Conservation (phyloP, 1,139 yeast species). For the Yamadazyma dendronema region DNA sequence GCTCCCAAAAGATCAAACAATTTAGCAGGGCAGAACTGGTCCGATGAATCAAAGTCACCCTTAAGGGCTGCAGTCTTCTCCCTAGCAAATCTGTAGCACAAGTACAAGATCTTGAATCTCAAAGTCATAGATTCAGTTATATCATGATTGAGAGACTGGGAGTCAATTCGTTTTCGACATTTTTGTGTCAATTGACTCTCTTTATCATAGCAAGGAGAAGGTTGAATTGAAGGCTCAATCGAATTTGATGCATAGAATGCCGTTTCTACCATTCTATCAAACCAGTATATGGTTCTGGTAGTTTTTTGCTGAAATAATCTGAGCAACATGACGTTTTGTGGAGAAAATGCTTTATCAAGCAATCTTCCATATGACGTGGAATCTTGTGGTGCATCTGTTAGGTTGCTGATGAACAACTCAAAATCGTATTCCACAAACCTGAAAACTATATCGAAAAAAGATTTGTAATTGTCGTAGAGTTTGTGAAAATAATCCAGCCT, state of each 20-base stretch:
- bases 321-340: slow-evolving; percentile 2
- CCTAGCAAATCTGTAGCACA: slow-evolving; percentile 20
- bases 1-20: slow-evolving; percentile 1
- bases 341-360: slow-evolving; percentile 1
- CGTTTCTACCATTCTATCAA: slow-evolving; percentile 31
- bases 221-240: slow-evolving; percentile 11
- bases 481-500: slow-evolving; percentile 9
- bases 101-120: slow-evolving; percentile 22
- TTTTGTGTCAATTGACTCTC: slow-evolving; percentile 23
- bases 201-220: slow-evolving; percentile 29
- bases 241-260: slow-evolving; percentile 28
- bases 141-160: background rate
- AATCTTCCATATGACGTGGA: background rate
- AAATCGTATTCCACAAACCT: slow-evolving; percentile 22
- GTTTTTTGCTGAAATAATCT: slow-evolving; percentile 7
- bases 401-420: slow-evolving; percentile 7
- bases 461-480: slow-evolving; percentile 11
- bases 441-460: slow-evolving; percentile 20
- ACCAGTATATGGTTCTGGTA: slow-evolving; percentile 21
- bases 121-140: slow-evolving; percentile 10
- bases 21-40: background rate
- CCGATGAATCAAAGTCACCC: slow-evolving; percentile 2
- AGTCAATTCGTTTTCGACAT: no score
- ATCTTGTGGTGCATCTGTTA: slow-evolving; percentile 5
- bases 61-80: slow-evolving; percentile 1